Conservation (phyloP, 139 green algal species). For the Haematococcus sp. region DNA sequence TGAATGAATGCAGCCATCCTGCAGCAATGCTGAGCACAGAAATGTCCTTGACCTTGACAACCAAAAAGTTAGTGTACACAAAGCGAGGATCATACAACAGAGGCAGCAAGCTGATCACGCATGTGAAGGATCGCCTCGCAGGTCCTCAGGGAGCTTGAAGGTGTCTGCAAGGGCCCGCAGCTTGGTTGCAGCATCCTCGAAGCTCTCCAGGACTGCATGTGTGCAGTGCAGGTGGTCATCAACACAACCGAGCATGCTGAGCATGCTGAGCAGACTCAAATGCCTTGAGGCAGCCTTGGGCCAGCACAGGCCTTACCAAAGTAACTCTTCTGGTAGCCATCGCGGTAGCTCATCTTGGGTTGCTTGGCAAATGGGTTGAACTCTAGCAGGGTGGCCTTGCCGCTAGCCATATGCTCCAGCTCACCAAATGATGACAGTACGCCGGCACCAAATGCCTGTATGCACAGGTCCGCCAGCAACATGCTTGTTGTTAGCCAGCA, state of each 20-base stretch:
- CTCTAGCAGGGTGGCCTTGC: constrained; percentile 44
- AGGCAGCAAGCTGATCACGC: too few species aligned
- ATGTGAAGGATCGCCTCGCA: constrained; percentile 5
- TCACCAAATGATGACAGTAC: constrained; percentile 86
- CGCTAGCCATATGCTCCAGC: constrained; percentile 77
- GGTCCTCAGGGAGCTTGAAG: constrained; percentile 4
- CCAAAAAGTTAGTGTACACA: too few species aligned
- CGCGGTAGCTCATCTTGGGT: constrained; percentile 92
- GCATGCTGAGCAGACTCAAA: too few species aligned
- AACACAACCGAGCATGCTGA: too few species aligned
- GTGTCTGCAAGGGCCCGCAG: constrained; percentile 49
- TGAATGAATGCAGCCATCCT: too few species aligned
- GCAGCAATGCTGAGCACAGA: too few species aligned
- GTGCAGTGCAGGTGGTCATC: too few species aligned
- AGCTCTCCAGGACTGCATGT: constrained; percentile 58
- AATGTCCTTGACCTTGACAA: too few species aligned
- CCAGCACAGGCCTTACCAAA: constrained; percentile 3
- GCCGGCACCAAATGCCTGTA: constrained; percentile 77
- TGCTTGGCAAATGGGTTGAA: constrained; percentile 73
- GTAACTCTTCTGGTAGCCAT: constrained; percentile 73
- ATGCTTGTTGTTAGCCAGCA: too few species aligned
- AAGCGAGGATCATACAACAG: too few species aligned
- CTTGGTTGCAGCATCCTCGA: constrained; percentile 61
- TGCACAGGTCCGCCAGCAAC: too few species aligned
- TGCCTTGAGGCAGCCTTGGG: too few species aligned